Evolutionary conservation across 2,329 filamentous ascomycete genomes (phyloP).

Genomic region (Ambrosiella cleistominuta): DNA sequence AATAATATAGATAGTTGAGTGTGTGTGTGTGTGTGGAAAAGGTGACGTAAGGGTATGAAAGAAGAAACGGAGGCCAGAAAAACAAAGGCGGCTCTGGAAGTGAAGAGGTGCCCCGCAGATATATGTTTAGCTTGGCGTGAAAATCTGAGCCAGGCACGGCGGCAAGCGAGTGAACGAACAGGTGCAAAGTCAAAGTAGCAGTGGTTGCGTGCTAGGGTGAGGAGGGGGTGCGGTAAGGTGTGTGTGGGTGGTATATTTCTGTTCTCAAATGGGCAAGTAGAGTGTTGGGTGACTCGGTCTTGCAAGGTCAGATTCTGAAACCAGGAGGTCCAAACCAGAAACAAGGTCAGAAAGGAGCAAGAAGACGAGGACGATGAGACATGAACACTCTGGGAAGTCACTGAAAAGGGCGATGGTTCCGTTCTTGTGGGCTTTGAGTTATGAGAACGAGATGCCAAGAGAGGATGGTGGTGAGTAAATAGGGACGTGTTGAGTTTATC

Average conservation of each 20-base stretch:
- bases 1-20: not conserved
- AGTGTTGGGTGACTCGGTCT: not conserved
- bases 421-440: not conserved
- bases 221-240: not conserved
- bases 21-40: not conserved
- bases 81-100: not conserved
- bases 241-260: not conserved
- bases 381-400: not conserved
- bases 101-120: not conserved
- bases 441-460: not conserved
- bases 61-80: not conserved
- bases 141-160: not conserved
- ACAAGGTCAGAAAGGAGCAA: constrained; percentile 1
- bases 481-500: not conserved
- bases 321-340: constrained; percentile 8
- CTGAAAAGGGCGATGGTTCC: not conserved
- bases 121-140: constrained; percentile 2
- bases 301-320: constrained; percentile 2
- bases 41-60: not conserved
- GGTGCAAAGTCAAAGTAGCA: not conserved
- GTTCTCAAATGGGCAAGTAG: too few species aligned
- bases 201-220: not conserved
- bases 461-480: too few species aligned
- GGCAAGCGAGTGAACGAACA: not conserved
- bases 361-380: not conserved